Evolutionary conservation across 2,329 filamentous ascomycete species (phyloP).

Genomic region (Chrysoporthe puriensis): DNA sequence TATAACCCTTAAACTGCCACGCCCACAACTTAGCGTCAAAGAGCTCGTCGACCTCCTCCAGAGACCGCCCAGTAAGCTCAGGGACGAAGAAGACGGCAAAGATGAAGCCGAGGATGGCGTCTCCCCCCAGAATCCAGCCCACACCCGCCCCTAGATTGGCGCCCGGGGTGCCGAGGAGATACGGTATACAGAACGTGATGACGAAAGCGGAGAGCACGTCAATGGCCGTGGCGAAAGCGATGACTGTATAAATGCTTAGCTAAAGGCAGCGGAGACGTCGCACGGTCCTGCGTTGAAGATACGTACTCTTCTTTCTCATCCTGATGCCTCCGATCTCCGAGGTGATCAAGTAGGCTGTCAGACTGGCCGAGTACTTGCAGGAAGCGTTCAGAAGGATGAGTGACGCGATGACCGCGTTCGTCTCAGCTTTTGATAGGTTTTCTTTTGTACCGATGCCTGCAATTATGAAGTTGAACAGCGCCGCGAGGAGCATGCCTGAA

Average conservation of each 20-base stretch:
- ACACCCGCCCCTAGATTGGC: conserved; percentile 12
- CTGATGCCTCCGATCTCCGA: conserved; percentile 22
- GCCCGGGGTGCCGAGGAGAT: conserved; percentile 16
- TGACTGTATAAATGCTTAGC: not conserved
- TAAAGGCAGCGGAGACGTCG: not conserved
- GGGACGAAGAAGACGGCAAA: conserved; percentile 26
- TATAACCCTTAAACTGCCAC: conserved; percentile 22
- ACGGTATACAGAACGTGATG: conserved; percentile 25
- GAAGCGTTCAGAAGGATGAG: conserved; percentile 19
- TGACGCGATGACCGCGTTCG: conserved; percentile 16
- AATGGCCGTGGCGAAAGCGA: conserved; percentile 19
- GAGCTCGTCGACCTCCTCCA: conserved; percentile 27
- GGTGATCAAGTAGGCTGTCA: conserved; percentile 17
- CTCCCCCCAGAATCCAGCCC: conserved; percentile 22
- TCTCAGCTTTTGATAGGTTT: conserved; percentile 6
- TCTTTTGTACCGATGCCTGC: conserved; percentile 18
- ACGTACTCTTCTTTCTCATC: conserved; percentile 27
- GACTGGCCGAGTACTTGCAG: conserved; percentile 15
- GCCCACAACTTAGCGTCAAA: conserved; percentile 21
- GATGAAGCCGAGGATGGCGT: conserved; percentile 9
- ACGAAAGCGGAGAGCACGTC: conserved; percentile 25
- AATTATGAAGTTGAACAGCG: conserved; percentile 20
- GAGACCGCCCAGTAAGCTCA: conserved; percentile 23
- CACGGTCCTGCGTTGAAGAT: not conserved
- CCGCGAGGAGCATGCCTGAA: conserved; percentile 13